Base-by-base conservation (phyloP, 2,329 filamentous ascomycete species). In the Penicillium rolfsii region DNA sequence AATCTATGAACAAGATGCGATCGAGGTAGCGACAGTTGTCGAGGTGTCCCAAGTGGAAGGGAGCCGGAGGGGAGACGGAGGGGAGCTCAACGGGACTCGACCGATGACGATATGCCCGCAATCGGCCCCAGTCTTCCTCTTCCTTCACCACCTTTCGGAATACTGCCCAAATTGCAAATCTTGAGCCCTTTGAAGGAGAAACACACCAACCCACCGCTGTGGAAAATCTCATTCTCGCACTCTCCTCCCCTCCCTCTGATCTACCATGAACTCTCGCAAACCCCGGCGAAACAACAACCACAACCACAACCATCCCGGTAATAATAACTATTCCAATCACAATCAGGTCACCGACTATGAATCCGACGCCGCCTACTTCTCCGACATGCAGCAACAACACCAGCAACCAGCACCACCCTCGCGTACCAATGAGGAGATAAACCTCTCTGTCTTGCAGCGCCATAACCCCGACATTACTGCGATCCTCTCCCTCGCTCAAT, bases 341-440 rank as follows among this genome's bases (percentile, higher is more conserved):
- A 56, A 67, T 56, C 59, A 71, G 58, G 65, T 71, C 58, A 78
- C 77, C 19, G 87, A 90, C 76, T 89, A 90, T 78, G 87, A 90
- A 69, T 89, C 87, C 63, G 88, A 90, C 73, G 83, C 82, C 22
- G 82, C 81, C 65, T 84, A 85, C 61, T 63, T 74, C 57, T 77
- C 77, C 59, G 77, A 79, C 61, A 70, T 71, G 36, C 68, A 70
- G 22, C 69, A 72, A 52, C 64, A 64, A 16, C 45, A 54, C 28
- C 62, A 60, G 26, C 36, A 41, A 28, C 74, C 76, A 30, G 81
- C 81, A 45, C 81, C 82, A 57, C 75, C 79, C 38, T 65, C 70
- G 6, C 88, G 91, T 66, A 89, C 89, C 64, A 95, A 93, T 76
- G 90, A 89, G 58, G 89, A 96, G 67, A 88, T 98, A 72, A 98